Conservation (phyloP, 2,329 filamentous ascomycete species). For the Fonsecaea pedrosoi region DNA sequence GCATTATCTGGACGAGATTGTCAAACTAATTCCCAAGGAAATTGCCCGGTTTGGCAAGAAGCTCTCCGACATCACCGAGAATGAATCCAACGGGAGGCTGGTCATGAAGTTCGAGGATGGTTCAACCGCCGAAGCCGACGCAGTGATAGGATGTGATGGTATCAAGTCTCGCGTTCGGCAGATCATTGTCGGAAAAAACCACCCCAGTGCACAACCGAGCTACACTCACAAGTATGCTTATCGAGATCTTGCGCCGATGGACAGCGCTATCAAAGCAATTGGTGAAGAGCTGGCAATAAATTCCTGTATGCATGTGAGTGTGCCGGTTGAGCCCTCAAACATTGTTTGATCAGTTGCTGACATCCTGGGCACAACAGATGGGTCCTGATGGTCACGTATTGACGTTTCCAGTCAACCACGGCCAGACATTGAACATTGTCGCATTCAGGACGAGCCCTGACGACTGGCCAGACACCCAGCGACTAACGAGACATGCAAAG, state of each 20-base stretch:
- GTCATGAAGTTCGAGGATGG: constrained; percentile 55
- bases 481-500: constrained; percentile 48
- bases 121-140: constrained; percentile 49
- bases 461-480: constrained; percentile 48
- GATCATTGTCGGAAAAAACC: constrained; percentile 59
- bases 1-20: constrained; percentile 57
- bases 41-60: constrained; percentile 52
- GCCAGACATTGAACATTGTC: constrained; percentile 64
- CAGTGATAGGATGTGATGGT: constrained; percentile 66
- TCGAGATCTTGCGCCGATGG: constrained; percentile 67
- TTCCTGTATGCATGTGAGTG: constrained; percentile 46
- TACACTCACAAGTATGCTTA: constrained; percentile 67
- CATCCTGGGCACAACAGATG: constrained; percentile 51
- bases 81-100: constrained; percentile 41
- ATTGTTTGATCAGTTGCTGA: constrained; percentile 15
- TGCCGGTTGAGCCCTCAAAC: not conserved
- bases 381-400: constrained; percentile 66
- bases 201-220: constrained; percentile 51
- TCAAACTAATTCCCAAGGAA: constrained; percentile 54
- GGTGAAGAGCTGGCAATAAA: constrained; percentile 58
- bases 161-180: constrained; percentile 65
- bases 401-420: constrained; percentile 67
- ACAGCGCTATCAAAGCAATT: constrained; percentile 56
- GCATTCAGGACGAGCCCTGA: constrained; percentile 53
- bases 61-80: constrained; percentile 39